phyloP scores from a whole-genome alignment of 305 asterid species.

The Caryopteris hybrid region DNA sequence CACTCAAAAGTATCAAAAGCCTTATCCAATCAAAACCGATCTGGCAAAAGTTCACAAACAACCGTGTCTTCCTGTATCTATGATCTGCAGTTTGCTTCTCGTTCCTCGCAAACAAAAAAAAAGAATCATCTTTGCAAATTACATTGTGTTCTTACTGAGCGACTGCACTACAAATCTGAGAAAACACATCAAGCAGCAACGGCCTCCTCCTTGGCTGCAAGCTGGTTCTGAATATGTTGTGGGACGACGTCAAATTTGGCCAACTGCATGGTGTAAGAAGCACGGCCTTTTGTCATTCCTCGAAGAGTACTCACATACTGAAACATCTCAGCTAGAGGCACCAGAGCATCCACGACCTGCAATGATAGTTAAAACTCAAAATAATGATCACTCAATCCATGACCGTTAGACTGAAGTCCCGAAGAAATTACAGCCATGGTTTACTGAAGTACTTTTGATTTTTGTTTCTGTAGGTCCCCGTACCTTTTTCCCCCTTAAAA shows the following conservation, averaged over 20 bases:
- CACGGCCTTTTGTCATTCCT: constrained; percentile 96
- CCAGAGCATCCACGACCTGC: constrained; percentile 89
- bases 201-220: constrained; percentile 70
- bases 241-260: constrained; percentile 96
- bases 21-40: constrained; percentile 25
- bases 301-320: constrained; percentile 86
- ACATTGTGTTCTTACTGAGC: neutral
- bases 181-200: constrained; percentile 57
- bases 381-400: too few relatives aligned
- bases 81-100: neutral
- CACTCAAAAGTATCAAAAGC: constrained; percentile 4
- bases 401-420: neutral
- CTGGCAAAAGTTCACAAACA: constrained; percentile 18
- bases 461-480: too few relatives aligned
- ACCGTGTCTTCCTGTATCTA: constrained; percentile 5
- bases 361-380: neutral
- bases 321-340: constrained; percentile 97
- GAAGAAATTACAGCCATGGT: neutral
- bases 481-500: too few relatives aligned
- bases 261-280: constrained; percentile 92
- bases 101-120: constrained; percentile 12
- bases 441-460: too few relatives aligned
- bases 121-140: neutral
- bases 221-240: constrained; percentile 88
- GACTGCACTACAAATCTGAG: neutral